Percentiles rank a stretch among this genome's conserved stretches.
phyloP scores from a whole-genome alignment of 2,329 filamentous ascomycete genomes.

The Phaeoacremonium minimum region DNA sequence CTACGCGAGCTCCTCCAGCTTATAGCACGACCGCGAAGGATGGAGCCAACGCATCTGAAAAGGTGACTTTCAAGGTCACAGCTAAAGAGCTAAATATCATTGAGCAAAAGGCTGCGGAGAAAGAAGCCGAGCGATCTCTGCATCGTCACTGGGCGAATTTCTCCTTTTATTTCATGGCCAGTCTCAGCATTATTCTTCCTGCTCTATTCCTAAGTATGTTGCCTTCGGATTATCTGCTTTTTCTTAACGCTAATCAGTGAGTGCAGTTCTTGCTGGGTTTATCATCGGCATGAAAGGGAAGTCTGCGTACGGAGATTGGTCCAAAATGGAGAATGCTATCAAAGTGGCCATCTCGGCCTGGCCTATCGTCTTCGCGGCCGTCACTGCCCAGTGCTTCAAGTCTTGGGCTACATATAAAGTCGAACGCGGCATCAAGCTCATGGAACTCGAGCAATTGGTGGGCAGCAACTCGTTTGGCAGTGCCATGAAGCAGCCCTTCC shows the following conservation, averaged over 20 bases:
- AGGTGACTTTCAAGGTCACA: not conserved
- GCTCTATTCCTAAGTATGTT: slow-evolving; percentile 3
- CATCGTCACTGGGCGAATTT: slow-evolving; percentile 2
- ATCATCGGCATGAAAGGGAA: slow-evolving; percentile 3
- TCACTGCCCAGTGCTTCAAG: slow-evolving; percentile 14
- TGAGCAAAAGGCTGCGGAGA: not conserved
- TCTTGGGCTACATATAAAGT: slow-evolving; percentile 10
- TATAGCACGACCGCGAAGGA: slow-evolving; percentile 1
- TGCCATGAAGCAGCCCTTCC: slow-evolving; percentile 5
- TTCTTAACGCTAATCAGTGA: too few species aligned
- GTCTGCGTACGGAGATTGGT: slow-evolving; percentile 1
- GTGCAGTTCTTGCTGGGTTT: too few species aligned
- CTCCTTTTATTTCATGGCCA: slow-evolving; percentile 6
- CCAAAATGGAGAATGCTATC: slow-evolving; percentile 7
- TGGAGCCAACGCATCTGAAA: slow-evolving; percentile 1
- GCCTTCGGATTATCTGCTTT: slow-evolving; percentile 2
- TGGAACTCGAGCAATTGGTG: too few species aligned
- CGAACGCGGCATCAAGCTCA: slow-evolving; percentile 8
- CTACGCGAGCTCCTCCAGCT: not conserved
- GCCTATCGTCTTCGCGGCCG: slow-evolving; percentile 15
- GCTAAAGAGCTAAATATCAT: slow-evolving; percentile 1
- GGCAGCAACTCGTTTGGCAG: too few species aligned
- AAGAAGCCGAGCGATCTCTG: slow-evolving; percentile 1
- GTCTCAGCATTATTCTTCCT: slow-evolving; percentile 7
- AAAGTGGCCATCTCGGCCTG: slow-evolving; percentile 10